Evolutionary conservation across 2,329 filamentous ascomycete species (phyloP).

Genomic region (Gnomoniopsis sp.): DNA sequence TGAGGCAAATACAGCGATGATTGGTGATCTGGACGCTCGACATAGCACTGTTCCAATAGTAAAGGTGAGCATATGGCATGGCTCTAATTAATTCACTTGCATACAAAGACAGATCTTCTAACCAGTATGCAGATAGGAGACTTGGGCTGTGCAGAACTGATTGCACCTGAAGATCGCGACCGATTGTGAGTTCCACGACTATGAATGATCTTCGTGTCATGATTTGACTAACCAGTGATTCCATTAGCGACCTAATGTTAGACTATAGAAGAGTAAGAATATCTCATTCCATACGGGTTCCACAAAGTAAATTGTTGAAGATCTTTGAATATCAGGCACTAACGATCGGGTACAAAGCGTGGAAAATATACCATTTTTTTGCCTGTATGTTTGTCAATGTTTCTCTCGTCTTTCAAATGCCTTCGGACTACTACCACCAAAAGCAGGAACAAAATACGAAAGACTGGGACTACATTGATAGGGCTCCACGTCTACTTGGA

Average conservation of each 20-base stretch:
- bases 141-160: neutral
- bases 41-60: neutral
- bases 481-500: neutral
- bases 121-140: conserved; percentile 3
- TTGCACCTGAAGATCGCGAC: neutral
- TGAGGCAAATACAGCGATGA: neutral
- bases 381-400: no score
- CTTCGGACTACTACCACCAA: neutral
- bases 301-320: no score
- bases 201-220: no score
- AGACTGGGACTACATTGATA: conserved; percentile 9
- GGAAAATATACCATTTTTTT: neutral
- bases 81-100: neutral
- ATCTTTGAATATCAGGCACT: neutral
- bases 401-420: neutral
- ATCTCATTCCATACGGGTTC: no score
- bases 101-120: neutral
- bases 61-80: neutral
- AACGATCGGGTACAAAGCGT: no score
- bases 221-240: no score
- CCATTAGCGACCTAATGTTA: no score
- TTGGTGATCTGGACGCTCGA: conserved; percentile 1
- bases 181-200: neutral
- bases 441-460: conserved; percentile 11
- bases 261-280: no score